These are phyloP conservation scores for Erythrobasidium hasegawianum DNA, from an alignment of 1,284 basidiomycete species.

Conservation along the genomic window DNA sequence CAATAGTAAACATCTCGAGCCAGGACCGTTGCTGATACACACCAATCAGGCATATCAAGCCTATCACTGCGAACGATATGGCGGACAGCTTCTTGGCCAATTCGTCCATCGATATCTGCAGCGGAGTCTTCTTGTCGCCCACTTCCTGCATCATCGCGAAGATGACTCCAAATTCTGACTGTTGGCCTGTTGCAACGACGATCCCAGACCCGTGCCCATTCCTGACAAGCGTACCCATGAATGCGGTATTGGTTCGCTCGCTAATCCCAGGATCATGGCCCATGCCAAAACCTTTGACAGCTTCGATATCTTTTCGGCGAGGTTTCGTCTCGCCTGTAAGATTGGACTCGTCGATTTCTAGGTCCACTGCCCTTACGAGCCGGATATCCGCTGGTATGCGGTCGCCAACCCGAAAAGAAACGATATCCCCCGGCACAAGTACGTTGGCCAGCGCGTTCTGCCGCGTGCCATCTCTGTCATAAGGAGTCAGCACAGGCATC, in stretches of 20 bases:
- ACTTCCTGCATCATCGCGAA: slow-evolving; percentile 99
- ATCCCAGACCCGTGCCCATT: slow-evolving; percentile 82
- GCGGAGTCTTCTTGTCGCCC: slow-evolving; percentile 85
- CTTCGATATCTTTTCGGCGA: slow-evolving; percentile 64
- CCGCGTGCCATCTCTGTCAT: slow-evolving; percentile 63
- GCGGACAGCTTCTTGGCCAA: slow-evolving; percentile 87
- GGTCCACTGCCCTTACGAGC: slow-evolving; percentile 68
- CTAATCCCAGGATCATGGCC: slow-evolving; percentile 65
- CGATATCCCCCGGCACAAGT: slow-evolving; percentile 88
- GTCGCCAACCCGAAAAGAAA: slow-evolving; percentile 81
- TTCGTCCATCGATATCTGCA: slow-evolving; percentile 95
- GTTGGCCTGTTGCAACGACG: slow-evolving; percentile 81
- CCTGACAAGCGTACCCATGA: slow-evolving; percentile 93
- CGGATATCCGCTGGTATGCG: slow-evolving; percentile 91
- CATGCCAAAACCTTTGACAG: slow-evolving; percentile 50
- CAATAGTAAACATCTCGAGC: slow-evolving; percentile 99
- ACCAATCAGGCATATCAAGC: slow-evolving; percentile 86
- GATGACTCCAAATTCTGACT: slow-evolving; percentile 92
- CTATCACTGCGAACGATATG: slow-evolving; percentile 87
- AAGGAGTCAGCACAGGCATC: neutral
- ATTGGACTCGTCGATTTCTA: slow-evolving; percentile 93
- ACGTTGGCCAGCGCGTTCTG: slow-evolving; percentile 83
- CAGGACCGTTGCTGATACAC: slow-evolving; percentile 80
- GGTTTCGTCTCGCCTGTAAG: slow-evolving; percentile 89
- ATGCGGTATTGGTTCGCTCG: slow-evolving; percentile 83